Conservation (phyloP, 2,329 filamentous ascomycete genomes). For the Onygena corvina region DNA sequence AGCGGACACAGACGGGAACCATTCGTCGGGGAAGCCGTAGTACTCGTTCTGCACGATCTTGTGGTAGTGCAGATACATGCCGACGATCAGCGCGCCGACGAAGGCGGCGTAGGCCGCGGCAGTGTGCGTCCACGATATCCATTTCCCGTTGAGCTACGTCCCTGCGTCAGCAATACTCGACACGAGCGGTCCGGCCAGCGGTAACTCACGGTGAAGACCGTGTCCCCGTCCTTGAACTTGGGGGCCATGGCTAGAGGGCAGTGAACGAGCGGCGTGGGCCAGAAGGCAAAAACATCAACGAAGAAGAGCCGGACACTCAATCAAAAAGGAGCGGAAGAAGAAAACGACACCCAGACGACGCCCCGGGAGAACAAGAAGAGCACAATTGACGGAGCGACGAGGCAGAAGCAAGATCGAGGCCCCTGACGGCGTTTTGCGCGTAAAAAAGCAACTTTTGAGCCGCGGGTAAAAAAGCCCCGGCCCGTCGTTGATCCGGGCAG, state of each 20-base stretch:
- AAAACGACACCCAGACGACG: neutral
- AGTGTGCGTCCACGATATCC: slow-evolving; percentile 84
- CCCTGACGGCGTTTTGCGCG: too few species aligned
- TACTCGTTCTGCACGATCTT: slow-evolving; percentile 98
- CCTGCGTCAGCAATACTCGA: neutral
- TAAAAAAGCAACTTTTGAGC: too few species aligned
- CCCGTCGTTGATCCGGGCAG: too few species aligned
- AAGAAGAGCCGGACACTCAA: slow-evolving; percentile 11
- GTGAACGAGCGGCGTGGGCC: slow-evolving; percentile 17
- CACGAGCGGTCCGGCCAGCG: neutral
- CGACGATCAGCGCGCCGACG: slow-evolving; percentile 70
- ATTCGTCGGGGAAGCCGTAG: slow-evolving; percentile 87
- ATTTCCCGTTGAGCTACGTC: slow-evolving; percentile 63
- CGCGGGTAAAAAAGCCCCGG: too few species aligned
- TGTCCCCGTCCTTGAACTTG: slow-evolving; percentile 51
- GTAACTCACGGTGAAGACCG: slow-evolving; percentile 45
- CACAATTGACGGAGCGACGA: too few species aligned
- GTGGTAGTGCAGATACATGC: slow-evolving; percentile 71
- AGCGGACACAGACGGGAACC: slow-evolving; percentile 91
- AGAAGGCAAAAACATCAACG: slow-evolving; percentile 18
- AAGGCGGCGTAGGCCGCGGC: slow-evolving; percentile 71
- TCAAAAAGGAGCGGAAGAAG: slow-evolving; percentile 9
- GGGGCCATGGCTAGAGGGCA: slow-evolving; percentile 42
- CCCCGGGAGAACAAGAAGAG: too few species aligned
- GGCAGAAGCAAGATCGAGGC: too few species aligned